Conservation (phyloP, 352 stramenopile genomes). For the Phytopythium chamaehyphon region DNA sequence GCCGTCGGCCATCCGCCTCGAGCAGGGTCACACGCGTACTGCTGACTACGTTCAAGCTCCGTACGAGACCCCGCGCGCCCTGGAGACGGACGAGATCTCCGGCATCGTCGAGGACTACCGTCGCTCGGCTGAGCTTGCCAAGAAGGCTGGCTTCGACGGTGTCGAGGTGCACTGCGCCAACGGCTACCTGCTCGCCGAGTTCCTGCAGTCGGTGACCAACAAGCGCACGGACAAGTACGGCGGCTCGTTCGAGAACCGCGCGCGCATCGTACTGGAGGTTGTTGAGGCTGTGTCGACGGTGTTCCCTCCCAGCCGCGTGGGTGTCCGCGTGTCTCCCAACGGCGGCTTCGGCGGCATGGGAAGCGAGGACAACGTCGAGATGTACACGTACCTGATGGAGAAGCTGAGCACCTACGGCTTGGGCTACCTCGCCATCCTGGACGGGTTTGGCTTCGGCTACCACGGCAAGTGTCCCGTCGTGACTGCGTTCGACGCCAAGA, state of each 20-base stretch:
- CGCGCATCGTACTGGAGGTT: constrained; percentile 64
- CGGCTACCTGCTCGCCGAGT: constrained; percentile 90
- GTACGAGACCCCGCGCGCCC: constrained; percentile 42
- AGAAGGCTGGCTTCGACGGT: constrained; percentile 65
- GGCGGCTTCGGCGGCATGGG: constrained; percentile 27
- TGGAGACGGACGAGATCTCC: constrained; percentile 75
- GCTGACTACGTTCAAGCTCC: constrained; percentile 22
- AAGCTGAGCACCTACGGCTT: constrained; percentile 26
- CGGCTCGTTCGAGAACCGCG: constrained; percentile 79
- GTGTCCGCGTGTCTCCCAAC: constrained; percentile 30
- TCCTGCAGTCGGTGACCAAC: constrained; percentile 71
- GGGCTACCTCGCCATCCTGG: constrained; percentile 34
- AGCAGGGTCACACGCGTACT: constrained; percentile 20
- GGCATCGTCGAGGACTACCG: constrained; percentile 62
- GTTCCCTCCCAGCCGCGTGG: constrained; percentile 22
- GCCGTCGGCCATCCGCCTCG: constrained; percentile 29
- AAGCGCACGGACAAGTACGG: constrained; percentile 76
- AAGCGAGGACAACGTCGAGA: constrained; percentile 36
- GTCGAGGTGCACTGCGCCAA: constrained; percentile 77
- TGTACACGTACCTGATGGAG: constrained; percentile 30
- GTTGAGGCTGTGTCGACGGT: constrained; percentile 47
- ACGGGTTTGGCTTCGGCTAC: constrained; percentile 30
- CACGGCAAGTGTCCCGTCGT: constrained; percentile 23
- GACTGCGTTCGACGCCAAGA: constrained; percentile 28
- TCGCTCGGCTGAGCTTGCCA: constrained; percentile 37